Conservation (phyloP, 2,329 filamentous ascomycete species). For the Penicillium sp. region DNA sequence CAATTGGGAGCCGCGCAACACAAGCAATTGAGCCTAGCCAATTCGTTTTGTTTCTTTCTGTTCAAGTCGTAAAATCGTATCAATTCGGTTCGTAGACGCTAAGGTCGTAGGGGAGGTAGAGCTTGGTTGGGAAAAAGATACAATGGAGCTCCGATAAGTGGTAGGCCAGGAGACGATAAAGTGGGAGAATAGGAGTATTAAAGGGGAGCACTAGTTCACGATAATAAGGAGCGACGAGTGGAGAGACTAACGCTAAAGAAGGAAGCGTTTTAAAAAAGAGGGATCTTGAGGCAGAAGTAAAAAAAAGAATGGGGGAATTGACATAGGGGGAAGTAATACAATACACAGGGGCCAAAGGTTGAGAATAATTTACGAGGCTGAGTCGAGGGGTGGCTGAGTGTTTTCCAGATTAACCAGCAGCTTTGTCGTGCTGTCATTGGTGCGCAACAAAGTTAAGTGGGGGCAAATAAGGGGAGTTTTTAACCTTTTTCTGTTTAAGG, state of each 20-base stretch:
- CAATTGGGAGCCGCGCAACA: neutral
- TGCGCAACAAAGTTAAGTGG: neutral
- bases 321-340: constrained; percentile 13
- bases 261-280: constrained; percentile 14
- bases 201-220: constrained; percentile 14
- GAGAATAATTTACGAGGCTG: constrained; percentile 6
- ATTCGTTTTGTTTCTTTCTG: neutral
- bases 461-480: constrained; percentile 4
- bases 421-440: neutral
- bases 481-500: neutral
- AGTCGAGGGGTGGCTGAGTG: constrained; percentile 6
- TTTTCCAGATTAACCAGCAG: neutral
- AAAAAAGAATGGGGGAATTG: constrained; percentile 13
- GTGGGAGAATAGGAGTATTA: constrained; percentile 1
- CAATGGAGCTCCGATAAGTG: neutral
- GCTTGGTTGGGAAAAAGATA: neutral
- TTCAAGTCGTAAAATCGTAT: constrained; percentile 1
- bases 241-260: constrained; percentile 19
- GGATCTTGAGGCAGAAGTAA: constrained; percentile 28
- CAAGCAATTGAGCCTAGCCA: neutral
- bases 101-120: neutral
- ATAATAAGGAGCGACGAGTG: constrained; percentile 26
- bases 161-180: neutral
- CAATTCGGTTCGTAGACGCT: neutral
- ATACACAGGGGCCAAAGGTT: constrained; percentile 1